Conservation (phyloP, 495 filamentous ascomycete species). For the Xylaria intraflava region DNA sequence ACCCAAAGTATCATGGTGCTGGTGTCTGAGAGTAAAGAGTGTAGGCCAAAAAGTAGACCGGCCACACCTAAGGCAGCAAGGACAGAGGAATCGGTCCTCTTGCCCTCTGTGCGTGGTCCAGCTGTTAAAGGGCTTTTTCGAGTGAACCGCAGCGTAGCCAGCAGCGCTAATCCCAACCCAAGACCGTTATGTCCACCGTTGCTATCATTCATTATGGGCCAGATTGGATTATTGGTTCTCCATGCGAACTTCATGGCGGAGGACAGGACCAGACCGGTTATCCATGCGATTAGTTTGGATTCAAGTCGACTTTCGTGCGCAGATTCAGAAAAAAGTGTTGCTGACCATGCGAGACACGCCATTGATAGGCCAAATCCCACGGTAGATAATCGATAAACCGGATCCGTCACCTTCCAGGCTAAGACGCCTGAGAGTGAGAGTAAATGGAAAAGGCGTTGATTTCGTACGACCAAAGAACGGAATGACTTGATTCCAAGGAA, state of each 20-base stretch:
- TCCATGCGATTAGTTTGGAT: constrained; percentile 70
- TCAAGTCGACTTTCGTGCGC: constrained; percentile 71
- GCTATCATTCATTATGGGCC: constrained; percentile 81
- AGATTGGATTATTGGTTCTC: constrained; percentile 95
- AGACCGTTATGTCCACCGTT: constrained; percentile 93
- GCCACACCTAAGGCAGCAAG: constrained; percentile 72
- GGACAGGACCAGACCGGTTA: constrained; percentile 75
- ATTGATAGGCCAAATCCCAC: constrained; percentile 73
- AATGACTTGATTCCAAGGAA: constrained; percentile 68
- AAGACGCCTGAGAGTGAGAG: constrained; percentile 72
- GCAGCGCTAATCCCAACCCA: constrained; percentile 66
- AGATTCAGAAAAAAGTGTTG: constrained; percentile 70
- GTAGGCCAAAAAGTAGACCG: constrained; percentile 83
- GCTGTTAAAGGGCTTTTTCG: constrained; percentile 49
- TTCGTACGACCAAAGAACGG: constrained; percentile 58
- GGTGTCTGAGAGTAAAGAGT: constrained; percentile 90
- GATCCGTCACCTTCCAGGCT: constrained; percentile 68
- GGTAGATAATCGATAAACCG: constrained; percentile 70
- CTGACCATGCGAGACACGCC: constrained; percentile 74
- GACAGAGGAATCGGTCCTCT: constrained; percentile 57
- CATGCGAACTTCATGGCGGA: constrained; percentile 88
- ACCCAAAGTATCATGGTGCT: constrained; percentile 99
- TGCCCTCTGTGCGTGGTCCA: constrained; percentile 33
- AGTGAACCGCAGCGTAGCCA: constrained; percentile 67
- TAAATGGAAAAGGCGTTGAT: constrained; percentile 63